A percentile compares a stretch with the other conserved stretches of the same genome.
phyloP scores from a whole-genome alignment of 106 monocot species.

The Agapanthus africanus region DNA sequence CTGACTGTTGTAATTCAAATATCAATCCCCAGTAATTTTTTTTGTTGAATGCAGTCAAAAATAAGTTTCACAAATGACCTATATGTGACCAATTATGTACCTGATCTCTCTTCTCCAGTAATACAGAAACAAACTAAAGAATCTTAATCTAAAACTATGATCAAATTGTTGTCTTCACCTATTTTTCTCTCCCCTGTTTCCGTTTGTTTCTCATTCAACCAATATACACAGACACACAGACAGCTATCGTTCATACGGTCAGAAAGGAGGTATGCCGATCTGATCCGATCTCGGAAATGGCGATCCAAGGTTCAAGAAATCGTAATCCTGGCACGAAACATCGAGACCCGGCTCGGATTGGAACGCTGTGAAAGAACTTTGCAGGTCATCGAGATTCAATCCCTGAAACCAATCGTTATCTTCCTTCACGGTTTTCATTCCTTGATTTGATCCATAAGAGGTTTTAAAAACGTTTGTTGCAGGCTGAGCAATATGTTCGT shows the following conservation, averaged over 20 bases:
- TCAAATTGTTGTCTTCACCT: not conserved
- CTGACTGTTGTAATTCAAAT: too few species aligned
- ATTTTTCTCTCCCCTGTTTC: not conserved
- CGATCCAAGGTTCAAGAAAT: constrained; percentile 1
- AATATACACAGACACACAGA: not conserved
- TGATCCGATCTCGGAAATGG: constrained; percentile 12
- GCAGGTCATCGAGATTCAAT: not conserved
- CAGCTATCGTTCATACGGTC: not conserved
- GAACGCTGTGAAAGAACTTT: not conserved
- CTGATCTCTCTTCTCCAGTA: not conserved
- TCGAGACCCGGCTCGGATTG: not conserved
- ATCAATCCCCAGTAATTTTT: not conserved
- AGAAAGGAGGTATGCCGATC: constrained; percentile 7
- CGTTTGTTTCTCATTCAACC: too few species aligned
- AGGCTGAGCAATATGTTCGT: not conserved
- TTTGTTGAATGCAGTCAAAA: not conserved
- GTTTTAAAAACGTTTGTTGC: not conserved
- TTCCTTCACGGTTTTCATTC: not conserved
- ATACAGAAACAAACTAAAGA: not conserved
- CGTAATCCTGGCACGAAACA: constrained; percentile 22
- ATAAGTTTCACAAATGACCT: not conserved
- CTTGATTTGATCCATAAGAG: not conserved
- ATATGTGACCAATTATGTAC: not conserved
- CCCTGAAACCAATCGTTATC: not conserved
- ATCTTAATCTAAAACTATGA: not conserved